phyloP scores from a whole-genome alignment of 768 basidiomycete genomes.

The Coprinopsis marcescibilis region DNA sequence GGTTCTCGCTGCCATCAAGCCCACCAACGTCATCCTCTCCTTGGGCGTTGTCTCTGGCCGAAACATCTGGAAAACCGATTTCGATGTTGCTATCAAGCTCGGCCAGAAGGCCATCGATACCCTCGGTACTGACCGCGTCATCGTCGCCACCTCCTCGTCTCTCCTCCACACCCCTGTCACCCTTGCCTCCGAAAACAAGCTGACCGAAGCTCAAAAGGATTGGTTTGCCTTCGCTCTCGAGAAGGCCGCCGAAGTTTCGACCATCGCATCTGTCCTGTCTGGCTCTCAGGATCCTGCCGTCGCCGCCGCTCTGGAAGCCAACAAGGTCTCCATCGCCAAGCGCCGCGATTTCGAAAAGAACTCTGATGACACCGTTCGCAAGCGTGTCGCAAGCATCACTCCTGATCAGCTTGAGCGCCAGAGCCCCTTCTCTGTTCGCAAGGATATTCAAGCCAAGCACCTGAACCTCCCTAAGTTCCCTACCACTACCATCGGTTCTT shows the following conservation, averaged over 20 bases:
- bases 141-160: constrained; percentile 94
- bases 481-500: constrained; percentile 97
- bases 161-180: constrained; percentile 98
- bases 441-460: constrained; percentile 82
- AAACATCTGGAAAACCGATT: constrained; percentile 99
- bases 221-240: constrained; percentile 99
- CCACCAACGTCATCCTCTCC: constrained; percentile 76
- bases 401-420: constrained; percentile 81
- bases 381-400: constrained; percentile 90
- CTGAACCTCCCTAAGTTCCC: constrained; percentile 95
- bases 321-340: constrained; percentile 85
- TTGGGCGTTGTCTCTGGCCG: constrained; percentile 96
- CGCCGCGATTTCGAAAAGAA: constrained; percentile 91
- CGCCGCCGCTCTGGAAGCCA: constrained; percentile 75
- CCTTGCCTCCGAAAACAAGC: constrained; percentile 85
- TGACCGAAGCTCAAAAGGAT: constrained; percentile 84
- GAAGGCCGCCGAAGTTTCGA: constrained; percentile 88
- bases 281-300: constrained; percentile 75
- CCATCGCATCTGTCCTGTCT: constrained; percentile 79
- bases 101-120: constrained; percentile 80
- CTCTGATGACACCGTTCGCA: constrained; percentile 93
- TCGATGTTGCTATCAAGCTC: constrained; percentile 72
- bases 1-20: constrained; percentile 78
- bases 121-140: constrained; percentile 83
- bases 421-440: constrained; percentile 82